Evolutionary conservation across 257 asterid species (phyloP).

Genomic region (Solanum lignicaule): DNA sequence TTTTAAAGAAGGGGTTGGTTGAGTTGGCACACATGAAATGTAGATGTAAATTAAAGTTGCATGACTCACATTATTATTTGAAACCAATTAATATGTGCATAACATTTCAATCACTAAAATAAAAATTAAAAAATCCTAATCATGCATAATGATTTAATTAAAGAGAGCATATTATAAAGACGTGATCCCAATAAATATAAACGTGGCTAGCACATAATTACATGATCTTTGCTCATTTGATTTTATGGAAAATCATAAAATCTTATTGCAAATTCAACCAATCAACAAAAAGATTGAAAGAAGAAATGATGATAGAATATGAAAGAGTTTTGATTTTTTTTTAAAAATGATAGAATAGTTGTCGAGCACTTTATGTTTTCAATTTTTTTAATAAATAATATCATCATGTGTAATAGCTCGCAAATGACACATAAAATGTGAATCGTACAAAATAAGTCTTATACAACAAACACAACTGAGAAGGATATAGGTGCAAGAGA

Average conservation of each 20-base stretch:
- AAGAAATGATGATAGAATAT: not conserved
- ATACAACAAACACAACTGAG: fast-evolving
- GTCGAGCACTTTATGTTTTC: not conserved
- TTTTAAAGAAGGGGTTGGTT: not conserved
- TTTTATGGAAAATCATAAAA: not conserved
- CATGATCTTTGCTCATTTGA: not conserved
- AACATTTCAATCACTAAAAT: not conserved
- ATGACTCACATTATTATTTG: not conserved
- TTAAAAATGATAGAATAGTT: not conserved
- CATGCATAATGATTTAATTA: not conserved
- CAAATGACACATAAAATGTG: not conserved
- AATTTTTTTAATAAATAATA: too few species aligned
- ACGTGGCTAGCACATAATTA: not conserved
- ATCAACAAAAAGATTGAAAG: not conserved
- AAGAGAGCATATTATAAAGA: not conserved
- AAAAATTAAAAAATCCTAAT: not conserved
- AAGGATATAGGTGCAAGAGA: not conserved
- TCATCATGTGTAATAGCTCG: not conserved
- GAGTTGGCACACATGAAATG: not conserved
- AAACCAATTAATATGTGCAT: not conserved
- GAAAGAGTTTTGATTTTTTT: not conserved
- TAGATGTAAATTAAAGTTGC: not conserved
- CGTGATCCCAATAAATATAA: not conserved
- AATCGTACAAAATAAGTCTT: not conserved
- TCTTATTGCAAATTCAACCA: not conserved